phyloP scores from a whole-genome alignment of 129 eudicot species.

The Flaveria sonorensis region DNA sequence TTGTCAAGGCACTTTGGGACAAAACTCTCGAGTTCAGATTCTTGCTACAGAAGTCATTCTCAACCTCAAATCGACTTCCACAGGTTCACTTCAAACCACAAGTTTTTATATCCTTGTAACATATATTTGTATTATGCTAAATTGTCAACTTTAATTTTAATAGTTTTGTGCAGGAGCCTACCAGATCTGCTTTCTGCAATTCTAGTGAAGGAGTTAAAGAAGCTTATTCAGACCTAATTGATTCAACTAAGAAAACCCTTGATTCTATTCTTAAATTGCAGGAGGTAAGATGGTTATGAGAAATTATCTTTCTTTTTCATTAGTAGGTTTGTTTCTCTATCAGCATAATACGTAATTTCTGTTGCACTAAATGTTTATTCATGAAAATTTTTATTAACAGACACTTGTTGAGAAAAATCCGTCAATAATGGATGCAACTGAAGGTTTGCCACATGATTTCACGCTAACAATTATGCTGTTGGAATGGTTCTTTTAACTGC shows the following conservation, averaged over 20 bases:
- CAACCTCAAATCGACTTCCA: slow-evolving; percentile 71
- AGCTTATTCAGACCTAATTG: slow-evolving; percentile 43
- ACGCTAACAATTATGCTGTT: background rate
- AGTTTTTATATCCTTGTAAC: background rate
- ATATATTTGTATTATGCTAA: slow-evolving; percentile 4
- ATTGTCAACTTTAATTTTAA: slow-evolving; percentile 3
- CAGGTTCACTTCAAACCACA: slow-evolving; percentile 46
- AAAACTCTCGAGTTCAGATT: slow-evolving; percentile 84
- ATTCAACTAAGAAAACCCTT: slow-evolving; percentile 39
- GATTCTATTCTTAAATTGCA: too few species aligned
- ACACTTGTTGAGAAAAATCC: slow-evolving; percentile 76
- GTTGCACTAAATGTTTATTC: background rate
- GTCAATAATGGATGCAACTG: slow-evolving; percentile 46
- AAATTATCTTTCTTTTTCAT: background rate
- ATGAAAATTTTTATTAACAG: slow-evolving; percentile 35
- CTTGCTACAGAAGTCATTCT: slow-evolving; percentile 71
- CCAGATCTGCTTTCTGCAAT: slow-evolving; percentile 60
- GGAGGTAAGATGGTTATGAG: too few species aligned
- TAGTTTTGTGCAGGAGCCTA: slow-evolving; percentile 59
- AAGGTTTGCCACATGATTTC: slow-evolving; percentile 43
- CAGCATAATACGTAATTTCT: background rate
- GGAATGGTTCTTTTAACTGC: background rate
- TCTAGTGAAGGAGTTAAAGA: slow-evolving; percentile 14
- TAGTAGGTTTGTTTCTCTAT: background rate
- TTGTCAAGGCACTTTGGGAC: slow-evolving; percentile 27